Conservation (phyloP, 495 filamentous ascomycete genomes). For the Neurospora sp. region DNA sequence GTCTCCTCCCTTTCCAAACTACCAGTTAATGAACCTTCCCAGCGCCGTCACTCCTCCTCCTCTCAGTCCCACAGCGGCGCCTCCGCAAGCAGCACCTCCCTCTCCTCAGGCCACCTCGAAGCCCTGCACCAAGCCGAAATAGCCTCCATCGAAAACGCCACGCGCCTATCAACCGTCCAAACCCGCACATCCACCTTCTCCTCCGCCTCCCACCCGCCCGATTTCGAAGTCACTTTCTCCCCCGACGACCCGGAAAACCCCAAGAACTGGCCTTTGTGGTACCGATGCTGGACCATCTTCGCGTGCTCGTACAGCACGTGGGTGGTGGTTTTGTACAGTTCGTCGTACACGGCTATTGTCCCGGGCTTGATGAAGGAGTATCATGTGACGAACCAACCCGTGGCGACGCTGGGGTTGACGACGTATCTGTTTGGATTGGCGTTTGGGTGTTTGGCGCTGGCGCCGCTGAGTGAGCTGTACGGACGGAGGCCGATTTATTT, state of each 20-base stretch:
- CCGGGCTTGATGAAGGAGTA: constrained; percentile 61
- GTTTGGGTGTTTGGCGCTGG: constrained; percentile 59
- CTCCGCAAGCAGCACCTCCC: not conserved
- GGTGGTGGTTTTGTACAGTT: constrained; percentile 69
- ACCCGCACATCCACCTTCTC: constrained; percentile 47
- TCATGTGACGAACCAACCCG: constrained; percentile 38
- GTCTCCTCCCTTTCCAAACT: not conserved
- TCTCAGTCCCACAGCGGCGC: not conserved
- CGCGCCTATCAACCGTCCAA: constrained; percentile 9
- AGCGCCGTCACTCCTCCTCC: not conserved
- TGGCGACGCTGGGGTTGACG: constrained; percentile 67
- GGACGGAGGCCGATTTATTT: constrained; percentile 69
- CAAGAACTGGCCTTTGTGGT: constrained; percentile 61
- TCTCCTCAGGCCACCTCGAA: constrained; percentile 12
- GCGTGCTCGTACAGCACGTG: constrained; percentile 64
- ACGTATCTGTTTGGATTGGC: constrained; percentile 71
- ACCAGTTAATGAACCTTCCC: not conserved
- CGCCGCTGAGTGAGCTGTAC: constrained; percentile 66
- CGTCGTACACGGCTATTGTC: constrained; percentile 64
- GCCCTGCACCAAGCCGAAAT: constrained; percentile 20
- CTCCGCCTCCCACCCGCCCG: constrained; percentile 48
- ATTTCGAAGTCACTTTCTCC: constrained; percentile 69
- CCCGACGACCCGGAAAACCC: constrained; percentile 61
- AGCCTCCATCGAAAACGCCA: constrained; percentile 24
- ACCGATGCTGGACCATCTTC: constrained; percentile 52